A percentile compares a stretch with the other conserved stretches of the same genome.
Evolutionary conservation across 331 rosid species (phyloP).

Genomic region (Acacia concinna): DNA sequence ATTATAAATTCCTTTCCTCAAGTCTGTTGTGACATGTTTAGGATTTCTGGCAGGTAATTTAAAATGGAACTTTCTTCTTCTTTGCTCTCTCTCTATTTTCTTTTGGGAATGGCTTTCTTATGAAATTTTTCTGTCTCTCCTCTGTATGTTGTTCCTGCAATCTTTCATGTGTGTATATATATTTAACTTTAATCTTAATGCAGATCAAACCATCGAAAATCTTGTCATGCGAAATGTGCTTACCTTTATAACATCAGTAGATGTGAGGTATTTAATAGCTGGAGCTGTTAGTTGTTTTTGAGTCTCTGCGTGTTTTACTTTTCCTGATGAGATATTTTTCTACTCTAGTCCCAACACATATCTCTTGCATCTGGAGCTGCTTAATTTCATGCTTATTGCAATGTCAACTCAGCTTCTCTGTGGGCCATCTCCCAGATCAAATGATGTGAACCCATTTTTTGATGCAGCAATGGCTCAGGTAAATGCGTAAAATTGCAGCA

Average conservation of each 20-base stretch:
- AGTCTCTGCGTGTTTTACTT: conserved; percentile 20
- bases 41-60: conserved; percentile 10
- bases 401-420: conserved; percentile 98
- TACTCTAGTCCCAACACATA: conserved; percentile 59
- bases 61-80: conserved; percentile 1
- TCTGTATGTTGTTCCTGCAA: conserved; percentile 4
- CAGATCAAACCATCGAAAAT: conserved; percentile 76
- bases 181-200: conserved; percentile 22
- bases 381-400: conserved; percentile 84
- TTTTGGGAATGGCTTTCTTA: not conserved
- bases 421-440: conserved; percentile 89
- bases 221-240: conserved; percentile 71
- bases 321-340: conserved; percentile 39
- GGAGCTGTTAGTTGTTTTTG: conserved; percentile 36
- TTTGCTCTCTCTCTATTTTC: not conserved
- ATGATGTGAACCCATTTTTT: conserved; percentile 82
- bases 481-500: conserved; percentile 37
- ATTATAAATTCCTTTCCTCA: not conserved
- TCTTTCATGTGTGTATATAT: not conserved
- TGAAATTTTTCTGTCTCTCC: not conserved
- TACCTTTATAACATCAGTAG: conserved; percentile 74
- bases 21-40: conserved; percentile 10
- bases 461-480: conserved; percentile 98
- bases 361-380: conserved; percentile 88
- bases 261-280: conserved; percentile 71